Base-by-base conservation (phyloP, 345 rosid species). In the Euphorbia pulcherrima region DNA sequence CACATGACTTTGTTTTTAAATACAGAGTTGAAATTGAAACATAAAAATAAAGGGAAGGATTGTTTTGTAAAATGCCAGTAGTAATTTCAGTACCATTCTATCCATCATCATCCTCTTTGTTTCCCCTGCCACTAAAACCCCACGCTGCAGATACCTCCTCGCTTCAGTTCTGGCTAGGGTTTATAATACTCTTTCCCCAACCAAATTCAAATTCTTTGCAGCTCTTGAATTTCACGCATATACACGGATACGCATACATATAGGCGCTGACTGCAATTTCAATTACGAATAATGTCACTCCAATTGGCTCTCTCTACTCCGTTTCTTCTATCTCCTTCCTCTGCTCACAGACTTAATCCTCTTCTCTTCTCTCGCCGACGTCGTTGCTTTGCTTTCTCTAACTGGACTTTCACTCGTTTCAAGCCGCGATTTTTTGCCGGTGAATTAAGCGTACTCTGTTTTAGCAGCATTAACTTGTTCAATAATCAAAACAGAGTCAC, bases 261-360 rank as follows among this genome's bases (percentile, higher is more conserved):
- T 1, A 4, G 5, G 12, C 50, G 40, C 30, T 21, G 16, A 10
- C 9, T 46, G 9, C 3, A 16, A 18, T 14, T 9, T 59, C 57
- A 53, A n/a, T 53, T 21, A 53, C 8, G 27, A 46, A 7, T 23
- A 27, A 82, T 75, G 87, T 77, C 77, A 73, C 77, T 78, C 64
- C 79, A 79, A 39, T 76, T 80, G 78, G 74, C 67, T 54, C 70
- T 85, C 48, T 76, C 72, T 13, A 53, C 78, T 61, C 89, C 91
- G 2, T 71, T 82, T 16, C 71, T 83, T 39, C 50, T 85, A 14
- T 82, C 88, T 72, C 80, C 87, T 5, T 72, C 75, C 68, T 82
- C 75, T 30, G 83, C 86, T 80, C 80, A 71, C 78, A 79, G 82
- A 28, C 87, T 90, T 80, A 93, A 85, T 62, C 90, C 94, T 72